These are phyloP conservation scores for Pharus latifolius DNA, from an alignment of 176 grass and related monocot species.

Conservation along the genomic window DNA sequence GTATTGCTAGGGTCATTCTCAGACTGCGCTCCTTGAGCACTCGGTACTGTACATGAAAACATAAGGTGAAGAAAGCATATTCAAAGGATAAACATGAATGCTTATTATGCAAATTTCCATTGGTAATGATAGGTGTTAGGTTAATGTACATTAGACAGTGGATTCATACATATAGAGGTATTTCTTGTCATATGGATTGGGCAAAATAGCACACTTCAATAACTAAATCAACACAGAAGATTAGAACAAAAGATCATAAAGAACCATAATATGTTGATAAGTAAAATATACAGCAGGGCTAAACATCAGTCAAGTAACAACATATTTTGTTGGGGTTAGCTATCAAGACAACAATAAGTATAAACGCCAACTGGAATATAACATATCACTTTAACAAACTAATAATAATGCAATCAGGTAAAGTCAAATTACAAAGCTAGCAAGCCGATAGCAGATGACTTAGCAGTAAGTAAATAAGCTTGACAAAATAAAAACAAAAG, in stretches of 20 bases:
- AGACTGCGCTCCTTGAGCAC: conserved; percentile 72
- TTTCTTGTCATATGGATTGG: background rate
- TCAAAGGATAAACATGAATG: conserved; percentile 23
- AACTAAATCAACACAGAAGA: conserved; percentile 7
- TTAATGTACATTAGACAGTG: background rate
- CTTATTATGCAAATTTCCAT: background rate
- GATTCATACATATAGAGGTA: background rate
- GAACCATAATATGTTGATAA: background rate
- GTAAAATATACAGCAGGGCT: background rate
- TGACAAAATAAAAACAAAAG: conserved; percentile 1
- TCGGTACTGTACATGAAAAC: conserved; percentile 76
- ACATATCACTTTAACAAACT: background rate
- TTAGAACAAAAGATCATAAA: background rate
- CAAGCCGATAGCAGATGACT: conserved; percentile 4
- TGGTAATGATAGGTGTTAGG: background rate
- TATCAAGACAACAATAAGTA: too few relatives aligned
- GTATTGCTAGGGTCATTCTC: conserved; percentile 99
- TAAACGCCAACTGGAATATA: too few relatives aligned
- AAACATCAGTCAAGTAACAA: conserved; percentile 11
- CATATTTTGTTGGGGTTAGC: too few relatives aligned
- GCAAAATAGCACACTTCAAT: background rate
- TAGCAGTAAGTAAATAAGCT: background rate
- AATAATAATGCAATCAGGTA: background rate
- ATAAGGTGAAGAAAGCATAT: conserved; percentile 31
- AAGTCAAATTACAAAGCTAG: background rate